Evolutionary conservation across 352 stramenopile species (phyloP), one percentile per base, ranked within the genome.

Genomic region (Phytophthora cryptogea): DNA sequence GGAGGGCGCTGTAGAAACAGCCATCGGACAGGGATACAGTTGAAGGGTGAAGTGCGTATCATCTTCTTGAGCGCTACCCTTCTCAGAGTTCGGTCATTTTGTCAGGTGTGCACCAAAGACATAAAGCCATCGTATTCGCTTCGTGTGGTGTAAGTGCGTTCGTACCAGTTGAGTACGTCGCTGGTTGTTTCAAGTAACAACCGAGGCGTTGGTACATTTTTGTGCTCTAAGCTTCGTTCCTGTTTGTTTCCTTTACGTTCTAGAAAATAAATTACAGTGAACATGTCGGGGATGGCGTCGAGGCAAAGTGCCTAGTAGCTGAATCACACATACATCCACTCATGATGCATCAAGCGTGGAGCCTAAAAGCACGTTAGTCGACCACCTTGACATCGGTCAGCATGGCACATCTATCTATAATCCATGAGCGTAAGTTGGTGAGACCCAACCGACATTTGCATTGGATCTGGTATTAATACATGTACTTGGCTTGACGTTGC

Each of bases 401-500:
- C 36, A 7, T 57, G 50, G 48, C 37, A 40, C n/a, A 27, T 23
- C 48, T n/a, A n/a, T n/a, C n/a, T n/a, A n/a, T 48, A 41, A 48
- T 56, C 35, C n/a, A 16, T 41, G 35, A 5, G 27, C 8, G 16
- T 8, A 26, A 27, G 39, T 40, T 35, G 13, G 8, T 4, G 50
- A 32, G 35, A 39, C 50, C 14, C 50, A 23, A 23, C 20, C 20
- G 50, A 48, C 49, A 13, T 16, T 16, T 31, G 27, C 17, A 57
- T 23, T 1, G 36, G 8, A n/a, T 32, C 40, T n/a, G n/a, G 36
- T 16, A n/a, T n/a, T n/a, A n/a, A n/a, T n/a, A n/a, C n/a, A n/a
- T n/a, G n/a, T n/a, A n/a, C 16, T 9, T 57, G 50, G 48, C 48
- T 57, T 36, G 50, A 20, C 48, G 32, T 27, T 20, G 47, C n/a